phyloP scores from a whole-genome alignment of 2,329 filamentous ascomycete species.

The Fusarium pseudocircinatum region DNA sequence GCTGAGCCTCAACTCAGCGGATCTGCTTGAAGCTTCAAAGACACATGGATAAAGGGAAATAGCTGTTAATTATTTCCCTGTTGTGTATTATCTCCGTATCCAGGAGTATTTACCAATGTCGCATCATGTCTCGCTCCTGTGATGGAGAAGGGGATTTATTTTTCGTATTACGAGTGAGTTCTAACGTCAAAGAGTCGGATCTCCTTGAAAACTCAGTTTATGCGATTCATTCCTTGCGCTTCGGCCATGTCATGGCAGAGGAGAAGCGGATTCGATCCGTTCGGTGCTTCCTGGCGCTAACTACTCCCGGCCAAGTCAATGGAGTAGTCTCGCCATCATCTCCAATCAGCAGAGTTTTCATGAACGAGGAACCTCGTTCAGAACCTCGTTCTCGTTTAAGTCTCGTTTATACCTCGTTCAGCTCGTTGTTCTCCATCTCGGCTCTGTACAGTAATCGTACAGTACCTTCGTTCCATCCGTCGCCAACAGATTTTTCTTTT shows the following conservation, averaged over 20 bases:
- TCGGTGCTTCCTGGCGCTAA: background rate
- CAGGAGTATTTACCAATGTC: background rate
- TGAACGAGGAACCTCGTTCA: background rate
- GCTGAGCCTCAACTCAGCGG: background rate
- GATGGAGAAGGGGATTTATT: background rate
- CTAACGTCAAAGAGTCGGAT: background rate
- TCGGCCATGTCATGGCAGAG: background rate
- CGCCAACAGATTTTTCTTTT: background rate
- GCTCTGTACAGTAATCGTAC: background rate
- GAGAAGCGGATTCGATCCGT: background rate
- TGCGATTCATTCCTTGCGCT: background rate
- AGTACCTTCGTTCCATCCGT: background rate
- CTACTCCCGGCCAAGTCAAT: background rate
- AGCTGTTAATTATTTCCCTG: background rate
- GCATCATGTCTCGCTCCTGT: background rate
- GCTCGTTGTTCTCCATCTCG: too few relatives aligned
- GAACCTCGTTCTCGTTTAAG: background rate
- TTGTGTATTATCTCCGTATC: fast-evolving
- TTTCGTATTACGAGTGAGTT: too few relatives aligned
- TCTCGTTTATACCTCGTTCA: background rate
- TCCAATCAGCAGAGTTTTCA: background rate
- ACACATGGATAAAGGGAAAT: background rate
- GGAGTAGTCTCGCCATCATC: background rate
- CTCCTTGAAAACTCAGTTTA: background rate
- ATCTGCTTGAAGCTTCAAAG: too few relatives aligned